Percentiles rank a stretch among this genome's conserved stretches.
phyloP scores from a whole-genome alignment of 192 early-diverging fungal genomes.

The Funneliformis mosseae region DNA sequence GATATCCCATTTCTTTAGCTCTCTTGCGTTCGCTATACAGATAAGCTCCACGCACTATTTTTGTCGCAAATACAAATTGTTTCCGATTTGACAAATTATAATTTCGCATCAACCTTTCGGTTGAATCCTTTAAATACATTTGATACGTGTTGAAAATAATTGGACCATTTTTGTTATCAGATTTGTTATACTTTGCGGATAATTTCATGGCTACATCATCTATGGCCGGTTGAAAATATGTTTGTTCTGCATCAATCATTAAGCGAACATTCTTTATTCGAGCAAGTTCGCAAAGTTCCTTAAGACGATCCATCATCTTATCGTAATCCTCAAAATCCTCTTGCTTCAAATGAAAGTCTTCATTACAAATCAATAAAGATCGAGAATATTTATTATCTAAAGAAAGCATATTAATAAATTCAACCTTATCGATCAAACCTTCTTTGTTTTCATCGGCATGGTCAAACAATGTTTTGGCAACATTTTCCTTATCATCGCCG shows the following conservation, averaged over 20 bases:
- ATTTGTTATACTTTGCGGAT: slow-evolving; percentile 69
- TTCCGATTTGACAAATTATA: slow-evolving; percentile 64
- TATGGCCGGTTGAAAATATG: slow-evolving; percentile 91
- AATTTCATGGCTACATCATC: slow-evolving; percentile 79
- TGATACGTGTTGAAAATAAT: slow-evolving; percentile 95
- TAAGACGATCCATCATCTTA: slow-evolving; percentile 67
- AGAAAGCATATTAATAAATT: slow-evolving; percentile 66
- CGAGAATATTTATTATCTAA: slow-evolving; percentile 59
- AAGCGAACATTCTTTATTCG: slow-evolving; percentile 64
- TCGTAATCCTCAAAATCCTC: slow-evolving; percentile 75
- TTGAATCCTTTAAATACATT: slow-evolving; percentile 84
- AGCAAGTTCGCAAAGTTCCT: slow-evolving; percentile 68
- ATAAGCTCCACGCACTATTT: slow-evolving; percentile 85
- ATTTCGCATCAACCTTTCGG: slow-evolving; percentile 66
- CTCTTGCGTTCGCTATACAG: slow-evolving; percentile 60
- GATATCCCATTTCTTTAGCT: slow-evolving; percentile 67
- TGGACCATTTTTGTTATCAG: slow-evolving; percentile 45
- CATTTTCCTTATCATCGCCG: slow-evolving; percentile 28
- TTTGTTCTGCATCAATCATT: slow-evolving; percentile 93
- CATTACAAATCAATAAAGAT: slow-evolving; percentile 44
- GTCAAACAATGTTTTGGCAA: slow-evolving; percentile 46
- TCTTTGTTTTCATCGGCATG: slow-evolving; percentile 53
- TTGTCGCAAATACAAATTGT: slow-evolving; percentile 79
- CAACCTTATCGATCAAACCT: slow-evolving; percentile 69
- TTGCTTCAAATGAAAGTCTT: slow-evolving; percentile 37